Percentiles rank a stretch among this genome's conserved stretches.
phyloP scores from a whole-genome alignment of 352 stramenopile species.

The Phytophthora sojae region DNA sequence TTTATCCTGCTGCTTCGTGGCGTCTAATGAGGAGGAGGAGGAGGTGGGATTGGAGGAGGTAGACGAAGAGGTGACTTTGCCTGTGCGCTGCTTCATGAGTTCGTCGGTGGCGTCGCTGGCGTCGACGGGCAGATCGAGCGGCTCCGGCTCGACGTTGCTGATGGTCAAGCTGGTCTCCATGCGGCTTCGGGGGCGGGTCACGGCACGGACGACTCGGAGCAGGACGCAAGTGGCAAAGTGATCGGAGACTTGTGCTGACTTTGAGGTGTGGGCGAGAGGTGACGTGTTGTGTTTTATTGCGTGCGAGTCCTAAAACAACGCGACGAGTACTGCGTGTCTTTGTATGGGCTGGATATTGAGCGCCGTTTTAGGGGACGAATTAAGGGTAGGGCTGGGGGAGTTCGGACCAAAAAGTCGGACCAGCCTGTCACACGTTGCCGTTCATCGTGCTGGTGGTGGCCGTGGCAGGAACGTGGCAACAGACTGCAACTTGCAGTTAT shows the following conservation, averaged over 20 bases:
- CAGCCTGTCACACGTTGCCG: conserved; percentile 10
- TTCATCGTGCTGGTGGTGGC: conserved; percentile 10
- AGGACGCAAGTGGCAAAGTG: conserved; percentile 17
- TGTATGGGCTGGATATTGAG: conserved; percentile 17
- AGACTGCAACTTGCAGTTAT: neutral
- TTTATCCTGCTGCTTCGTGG: conserved; percentile 4
- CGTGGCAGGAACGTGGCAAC: neutral
- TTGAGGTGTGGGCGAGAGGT: conserved; percentile 11
- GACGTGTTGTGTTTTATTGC: conserved; percentile 9
- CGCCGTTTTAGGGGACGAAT: neutral
- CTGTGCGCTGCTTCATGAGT: conserved; percentile 30
- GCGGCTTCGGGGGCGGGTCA: conserved; percentile 8
- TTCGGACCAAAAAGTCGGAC: conserved; percentile 17
- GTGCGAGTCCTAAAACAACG: neutral
- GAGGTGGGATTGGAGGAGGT: neutral
- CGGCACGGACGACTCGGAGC: conserved; percentile 13
- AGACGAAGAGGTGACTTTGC: conserved; percentile 14
- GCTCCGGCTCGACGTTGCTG: conserved; percentile 9
- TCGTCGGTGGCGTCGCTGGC: conserved; percentile 18
- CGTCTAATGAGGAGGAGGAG: neutral
- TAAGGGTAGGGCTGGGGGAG: conserved; percentile 18
- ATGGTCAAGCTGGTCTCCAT: conserved; percentile 28
- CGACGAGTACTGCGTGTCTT: conserved; percentile 9
- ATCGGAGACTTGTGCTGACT: conserved; percentile 14
- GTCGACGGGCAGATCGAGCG: conserved; percentile 26